Percentiles rank a stretch among this genome's conserved stretches.
These are phyloP conservation scores for Aspergillus indologenus DNA, from an alignment of 495 filamentous ascomycete species.

Conservation along the genomic window DNA sequence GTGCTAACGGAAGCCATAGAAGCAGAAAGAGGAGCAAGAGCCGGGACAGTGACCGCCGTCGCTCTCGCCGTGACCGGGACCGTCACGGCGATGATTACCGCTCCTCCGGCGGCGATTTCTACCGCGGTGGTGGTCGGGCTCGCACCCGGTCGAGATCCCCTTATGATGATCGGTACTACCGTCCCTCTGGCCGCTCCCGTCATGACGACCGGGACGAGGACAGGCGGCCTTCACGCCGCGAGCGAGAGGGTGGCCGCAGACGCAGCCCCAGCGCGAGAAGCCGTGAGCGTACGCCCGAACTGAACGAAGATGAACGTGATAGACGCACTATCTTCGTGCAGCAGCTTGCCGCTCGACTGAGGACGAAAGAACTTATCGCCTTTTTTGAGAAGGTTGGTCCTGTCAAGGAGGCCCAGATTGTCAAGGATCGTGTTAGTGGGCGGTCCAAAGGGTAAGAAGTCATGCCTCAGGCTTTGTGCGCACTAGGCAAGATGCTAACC, in stretches of 20 bases:
- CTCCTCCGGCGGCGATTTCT: constrained; percentile 63
- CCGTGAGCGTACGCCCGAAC: constrained; percentile 55
- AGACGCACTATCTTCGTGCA: constrained; percentile 97
- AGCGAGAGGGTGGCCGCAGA: constrained; percentile 51
- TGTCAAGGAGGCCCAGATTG: constrained; percentile 97
- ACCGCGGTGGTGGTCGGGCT: constrained; percentile 66
- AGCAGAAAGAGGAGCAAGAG: constrained; percentile 81
- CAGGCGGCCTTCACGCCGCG: constrained; percentile 46
- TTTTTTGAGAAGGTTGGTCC: constrained; percentile 97
- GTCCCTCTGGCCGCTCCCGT: constrained; percentile 60
- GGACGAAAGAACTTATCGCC: constrained; percentile 85
- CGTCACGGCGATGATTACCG: constrained; percentile 66
- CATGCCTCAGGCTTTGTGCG: constrained; percentile 3
- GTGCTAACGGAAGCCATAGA: constrained; percentile 76
- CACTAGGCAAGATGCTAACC: constrained; percentile 21
- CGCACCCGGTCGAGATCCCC: constrained; percentile 76
- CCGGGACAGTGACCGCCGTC: constrained; percentile 73
- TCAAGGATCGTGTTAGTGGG: constrained; percentile 96
- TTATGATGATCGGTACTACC: constrained; percentile 69
- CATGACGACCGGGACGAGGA: constrained; percentile 52
- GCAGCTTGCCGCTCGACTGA: constrained; percentile 88
- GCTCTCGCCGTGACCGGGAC: constrained; percentile 64
- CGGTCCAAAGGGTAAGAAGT: constrained; percentile 93
- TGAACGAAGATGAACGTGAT: constrained; percentile 95
- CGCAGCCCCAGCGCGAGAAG: constrained; percentile 45